Evolutionary conservation across 179 eudicot species (phyloP), one percentile per base, ranked within the genome.

Genomic region (Beta macrorhiza): DNA sequence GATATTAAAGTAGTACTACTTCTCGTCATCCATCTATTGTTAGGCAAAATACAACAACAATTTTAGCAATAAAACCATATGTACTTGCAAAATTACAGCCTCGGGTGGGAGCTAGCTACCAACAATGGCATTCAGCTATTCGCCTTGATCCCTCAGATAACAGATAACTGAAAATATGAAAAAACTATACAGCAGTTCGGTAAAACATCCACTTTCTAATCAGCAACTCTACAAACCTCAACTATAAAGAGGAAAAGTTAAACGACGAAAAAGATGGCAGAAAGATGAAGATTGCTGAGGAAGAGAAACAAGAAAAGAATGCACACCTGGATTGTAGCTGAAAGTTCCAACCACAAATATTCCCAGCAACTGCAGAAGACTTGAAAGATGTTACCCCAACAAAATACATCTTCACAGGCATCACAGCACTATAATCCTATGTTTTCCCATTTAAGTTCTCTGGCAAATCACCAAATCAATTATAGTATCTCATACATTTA

Each of bases 401-500:
- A 19, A 16, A 3, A 78, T 5, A 53, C 53, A 32, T 67, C 22
- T 29, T 17, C 37, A 55, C 14, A 45, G 45, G 22, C 19, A 15
- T 9, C 9, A 44, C 53, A 25, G 13, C 52, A 63, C 25, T 13
- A 56, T 37, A 14, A 59, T 22, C 12, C 44, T 70, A 25, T 20
- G 32, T 75, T 56, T 22, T 51, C 63, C 72, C 17, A 37, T 72
- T 52, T 51, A 64, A 61, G n/a, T 58, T 67, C 44, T 37, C 61
- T 57, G 62, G 65, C 59, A 45, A 51, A 53, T 82, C 20, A 53
- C 19, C 51, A 19, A 44, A 69, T 68, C 47, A 55, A 32, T 68
- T 61, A 70, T 0, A 71, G 17, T 16, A 29, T 64, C 44, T 72
- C 80, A 47, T 20, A 71, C 22, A 56, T 49, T 89, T 80, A 87